phyloP scores from a whole-genome alignment of 257 asterid species.

The Salvia splendens region DNA sequence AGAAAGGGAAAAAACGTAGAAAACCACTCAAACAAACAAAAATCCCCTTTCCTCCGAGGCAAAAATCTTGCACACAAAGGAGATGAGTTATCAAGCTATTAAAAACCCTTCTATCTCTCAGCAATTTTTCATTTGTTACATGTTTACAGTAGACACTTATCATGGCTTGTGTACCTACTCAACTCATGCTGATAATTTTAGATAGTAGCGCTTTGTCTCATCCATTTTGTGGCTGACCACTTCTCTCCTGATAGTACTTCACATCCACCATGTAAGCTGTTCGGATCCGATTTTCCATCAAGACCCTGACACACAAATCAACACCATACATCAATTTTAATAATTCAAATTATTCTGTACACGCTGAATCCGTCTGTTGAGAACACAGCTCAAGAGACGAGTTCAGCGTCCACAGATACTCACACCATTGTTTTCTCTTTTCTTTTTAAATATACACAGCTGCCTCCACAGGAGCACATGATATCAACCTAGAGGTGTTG shows the following conservation, averaged over 20 bases:
- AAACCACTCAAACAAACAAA: no score
- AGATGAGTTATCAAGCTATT: not conserved
- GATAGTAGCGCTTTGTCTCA: conserved; percentile 58
- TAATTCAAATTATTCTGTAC: no score
- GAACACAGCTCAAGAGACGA: no score
- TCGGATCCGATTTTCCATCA: conserved; percentile 69
- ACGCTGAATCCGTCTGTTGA: no score
- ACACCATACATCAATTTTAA: not conserved
- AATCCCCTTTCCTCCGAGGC: no score
- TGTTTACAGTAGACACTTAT: not conserved
- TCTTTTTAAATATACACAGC: no score
- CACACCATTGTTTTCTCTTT: no score
- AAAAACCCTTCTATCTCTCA: not conserved
- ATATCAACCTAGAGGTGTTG: no score
- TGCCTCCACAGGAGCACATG: no score
- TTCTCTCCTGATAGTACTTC: conserved; percentile 79
- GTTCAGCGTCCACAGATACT: no score
- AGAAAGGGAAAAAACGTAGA: no score
- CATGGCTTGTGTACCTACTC: conserved; percentile 4
- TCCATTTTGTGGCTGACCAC: conserved; percentile 97
- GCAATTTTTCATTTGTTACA: not conserved
- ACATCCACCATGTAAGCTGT: conserved; percentile 84
- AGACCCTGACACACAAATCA: conserved; percentile 59
- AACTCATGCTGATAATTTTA: conserved; percentile 25
- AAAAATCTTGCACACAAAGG: no score